Conservation (phyloP, 2,329 filamentous ascomycete species). For the Phaeosphaeria sp. region DNA sequence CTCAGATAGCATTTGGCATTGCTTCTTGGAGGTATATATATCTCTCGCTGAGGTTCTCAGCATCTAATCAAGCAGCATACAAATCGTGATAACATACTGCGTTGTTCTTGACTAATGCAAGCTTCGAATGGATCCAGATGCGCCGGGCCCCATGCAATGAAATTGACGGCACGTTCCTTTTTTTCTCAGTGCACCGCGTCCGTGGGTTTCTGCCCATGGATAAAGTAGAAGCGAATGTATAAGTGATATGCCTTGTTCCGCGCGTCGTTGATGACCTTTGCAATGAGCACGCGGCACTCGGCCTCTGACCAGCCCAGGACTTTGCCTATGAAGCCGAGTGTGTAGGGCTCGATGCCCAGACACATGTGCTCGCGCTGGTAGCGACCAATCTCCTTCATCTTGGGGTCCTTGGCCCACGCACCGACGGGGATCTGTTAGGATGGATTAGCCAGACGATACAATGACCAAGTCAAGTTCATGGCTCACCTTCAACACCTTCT, state of each 20-base stretch:
- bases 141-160: too few species aligned
- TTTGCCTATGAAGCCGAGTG: constrained; percentile 44
- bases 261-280: constrained; percentile 42
- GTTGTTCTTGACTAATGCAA: background rate
- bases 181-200: constrained; percentile 12
- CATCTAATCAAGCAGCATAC: background rate
- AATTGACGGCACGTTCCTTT: background rate
- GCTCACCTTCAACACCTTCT: constrained; percentile 42
- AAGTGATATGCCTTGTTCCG: constrained; percentile 35
- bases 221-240: constrained; percentile 45
- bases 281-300: constrained; percentile 43
- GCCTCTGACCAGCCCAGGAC: constrained; percentile 44
- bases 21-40: background rate
- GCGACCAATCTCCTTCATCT: constrained; percentile 58
- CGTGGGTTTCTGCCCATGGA: constrained; percentile 38
- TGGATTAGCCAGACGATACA: too few species aligned
- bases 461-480: too few species aligned
- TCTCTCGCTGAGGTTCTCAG: background rate
- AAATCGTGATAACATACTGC: background rate
- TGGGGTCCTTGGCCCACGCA: constrained; percentile 56
- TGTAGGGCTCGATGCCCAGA: constrained; percentile 46
- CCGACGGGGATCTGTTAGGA: constrained; percentile 38
- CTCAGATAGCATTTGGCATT: background rate
- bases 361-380: constrained; percentile 47
- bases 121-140: background rate